Evolutionary conservation across 2,329 filamentous ascomycete genomes (phyloP), one percentile per base, ranked within the genome.

Genomic region (Aspergillus thermomutatus): DNA sequence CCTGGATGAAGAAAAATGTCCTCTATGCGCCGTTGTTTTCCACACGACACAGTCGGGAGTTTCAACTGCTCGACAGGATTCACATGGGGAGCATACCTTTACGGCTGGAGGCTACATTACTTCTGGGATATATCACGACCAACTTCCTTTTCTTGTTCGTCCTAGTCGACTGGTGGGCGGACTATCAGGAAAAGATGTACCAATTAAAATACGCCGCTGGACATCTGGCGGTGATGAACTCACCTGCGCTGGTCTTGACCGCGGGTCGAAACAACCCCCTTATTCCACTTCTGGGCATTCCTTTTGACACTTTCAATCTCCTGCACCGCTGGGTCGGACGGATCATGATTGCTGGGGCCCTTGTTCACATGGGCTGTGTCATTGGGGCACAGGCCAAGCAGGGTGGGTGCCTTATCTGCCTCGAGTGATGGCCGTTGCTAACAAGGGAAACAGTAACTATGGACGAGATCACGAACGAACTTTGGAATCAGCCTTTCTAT

Each of bases 301-400:
- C 89, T 67, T 97, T 96, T 74, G 93, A 97, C 73, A 92, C 91
- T 0, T 97, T 95, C 81, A 97, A 97, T 72, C 85, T 93, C 10
- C 79, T 92, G 56, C 90, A 94, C 74, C 85, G 90, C 60, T 94
- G 90, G 89, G 83, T 90, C 60, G 90, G 89, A 23, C 83, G 90
- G 26, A 82, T 91, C 41, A 84, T 89, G 28, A 82, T 89, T 11
- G 56, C 86, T 8, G 87, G 92, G 69, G 77, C 83, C 6, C 65
- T 91, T 48, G 78, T 89, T 25, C 91, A 95, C 73, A 87, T 87
- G 43, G 54, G 60, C 34, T 63, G 61, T 28, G 69, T 71, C 43
- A 28, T 72, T 10, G 68, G 60, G 0, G 61, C 58, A 4, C 55
- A 64, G 40, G 61, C 59, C 21, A 56, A 56, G n/a, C 40, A 60